Conservation (phyloP, 2,329 filamentous ascomycete genomes). For the Trichothecium roseum region DNA sequence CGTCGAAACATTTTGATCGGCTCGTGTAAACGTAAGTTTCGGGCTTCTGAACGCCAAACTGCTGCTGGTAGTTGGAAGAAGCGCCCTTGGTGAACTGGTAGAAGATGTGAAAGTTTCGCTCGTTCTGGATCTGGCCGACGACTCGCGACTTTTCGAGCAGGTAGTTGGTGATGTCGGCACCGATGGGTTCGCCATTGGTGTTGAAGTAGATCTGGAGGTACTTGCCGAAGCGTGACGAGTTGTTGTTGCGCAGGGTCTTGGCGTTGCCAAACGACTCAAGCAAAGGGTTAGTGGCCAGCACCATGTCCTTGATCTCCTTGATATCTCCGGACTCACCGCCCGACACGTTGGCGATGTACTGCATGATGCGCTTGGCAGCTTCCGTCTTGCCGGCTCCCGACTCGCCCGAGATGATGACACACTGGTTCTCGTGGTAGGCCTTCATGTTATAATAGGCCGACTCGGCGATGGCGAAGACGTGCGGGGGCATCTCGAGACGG, state of each 20-base stretch:
- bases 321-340: conserved; percentile 78
- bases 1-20: conserved; percentile 87
- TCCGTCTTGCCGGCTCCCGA: conserved; percentile 98
- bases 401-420: conserved; percentile 97
- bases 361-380: conserved; percentile 97
- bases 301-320: conserved; percentile 98
- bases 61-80: conserved; percentile 73
- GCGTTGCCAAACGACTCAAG: conserved; percentile 98
- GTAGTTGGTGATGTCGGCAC: conserved; percentile 97
- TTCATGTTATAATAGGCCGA: conserved; percentile 99
- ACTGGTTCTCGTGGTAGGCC: conserved; percentile 97
- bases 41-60: conserved; percentile 84
- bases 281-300: conserved; percentile 92
- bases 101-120: conserved; percentile 98
- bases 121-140: conserved; percentile 86
- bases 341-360: conserved; percentile 97
- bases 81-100: conserved; percentile 98
- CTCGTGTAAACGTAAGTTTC: conserved; percentile 92
- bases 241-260: conserved; percentile 96
- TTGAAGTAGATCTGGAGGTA: conserved; percentile 98
- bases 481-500: conserved; percentile 84
- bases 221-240: conserved; percentile 96
- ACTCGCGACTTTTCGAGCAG: conserved; percentile 91
- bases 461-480: conserved; percentile 96
- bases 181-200: conserved; percentile 77